Percentiles rank a stretch among this genome's conserved stretches.
Conservation (phyloP, 2,329 filamentous ascomycete genomes). For the Calonectria hongkongensis region DNA sequence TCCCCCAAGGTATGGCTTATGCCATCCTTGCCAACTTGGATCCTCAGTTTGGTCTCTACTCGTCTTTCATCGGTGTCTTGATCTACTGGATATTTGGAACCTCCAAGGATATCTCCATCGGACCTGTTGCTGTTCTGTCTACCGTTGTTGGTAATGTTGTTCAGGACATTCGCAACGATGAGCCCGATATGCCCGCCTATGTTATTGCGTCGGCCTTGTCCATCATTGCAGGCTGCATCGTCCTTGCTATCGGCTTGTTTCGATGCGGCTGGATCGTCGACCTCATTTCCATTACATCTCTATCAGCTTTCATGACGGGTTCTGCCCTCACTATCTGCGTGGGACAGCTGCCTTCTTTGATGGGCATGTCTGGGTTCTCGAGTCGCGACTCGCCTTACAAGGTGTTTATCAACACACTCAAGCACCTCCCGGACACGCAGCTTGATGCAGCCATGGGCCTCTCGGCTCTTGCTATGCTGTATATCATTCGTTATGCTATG, state of each 20-base stretch:
- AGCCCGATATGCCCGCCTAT: conserved; percentile 76
- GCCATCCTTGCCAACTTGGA: conserved; percentile 87
- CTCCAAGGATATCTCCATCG: conserved; percentile 98
- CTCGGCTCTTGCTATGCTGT: conserved; percentile 86
- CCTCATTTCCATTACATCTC: conserved; percentile 91
- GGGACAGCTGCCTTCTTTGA: conserved; percentile 87
- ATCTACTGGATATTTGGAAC: conserved; percentile 99
- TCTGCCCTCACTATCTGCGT: conserved; percentile 91
- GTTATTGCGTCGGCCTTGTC: conserved; percentile 87
- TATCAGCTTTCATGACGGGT: conserved; percentile 97
- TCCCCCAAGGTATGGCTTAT: conserved; percentile 99
- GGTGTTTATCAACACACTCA: conserved; percentile 89
- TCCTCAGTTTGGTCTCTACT: conserved; percentile 86
- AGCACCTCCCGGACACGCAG: conserved; percentile 78
- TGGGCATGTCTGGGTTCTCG: conserved; percentile 86
- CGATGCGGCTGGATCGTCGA: conserved; percentile 94
- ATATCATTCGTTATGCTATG: conserved; percentile 81
- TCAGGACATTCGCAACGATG: conserved; percentile 72
- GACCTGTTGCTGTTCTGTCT: conserved; percentile 96
- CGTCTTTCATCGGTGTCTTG: conserved; percentile 95
- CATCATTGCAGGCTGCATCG: conserved; percentile 85
- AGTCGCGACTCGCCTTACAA: conserved; percentile 86
- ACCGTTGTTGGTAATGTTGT: conserved; percentile 92
- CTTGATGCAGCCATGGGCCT: conserved; percentile 93
- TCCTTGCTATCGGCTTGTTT: conserved; percentile 85